phyloP scores from a whole-genome alignment of 192 early-diverging fungal genomes.

The Phycomyces nitens region DNA sequence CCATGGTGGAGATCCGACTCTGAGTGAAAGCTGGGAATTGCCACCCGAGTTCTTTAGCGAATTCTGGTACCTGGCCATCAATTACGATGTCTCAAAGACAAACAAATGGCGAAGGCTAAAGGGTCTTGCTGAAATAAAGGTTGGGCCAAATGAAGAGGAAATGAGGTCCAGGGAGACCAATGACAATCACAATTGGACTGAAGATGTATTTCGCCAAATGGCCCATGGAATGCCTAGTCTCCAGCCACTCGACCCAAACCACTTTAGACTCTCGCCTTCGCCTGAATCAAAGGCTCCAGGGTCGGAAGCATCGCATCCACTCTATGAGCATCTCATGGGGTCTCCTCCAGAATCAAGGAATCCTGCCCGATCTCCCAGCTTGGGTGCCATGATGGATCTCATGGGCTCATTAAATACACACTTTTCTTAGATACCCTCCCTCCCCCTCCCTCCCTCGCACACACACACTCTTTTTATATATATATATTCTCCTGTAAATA shows the following conservation, averaged over 20 bases:
- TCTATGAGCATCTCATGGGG: constrained; percentile 15
- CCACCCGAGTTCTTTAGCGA: constrained; percentile 28
- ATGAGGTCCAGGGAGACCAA: neutral
- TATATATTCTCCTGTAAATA: neutral
- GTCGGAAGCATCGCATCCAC: neutral
- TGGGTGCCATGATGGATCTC: constrained; percentile 13
- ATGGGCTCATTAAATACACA: constrained; percentile 8
- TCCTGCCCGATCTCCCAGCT: neutral
- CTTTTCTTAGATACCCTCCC: neutral
- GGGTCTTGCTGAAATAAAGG: constrained; percentile 27
- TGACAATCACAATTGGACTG: neutral
- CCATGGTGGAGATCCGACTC: constrained; percentile 38
- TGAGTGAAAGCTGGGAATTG: constrained; percentile 32
- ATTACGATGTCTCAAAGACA: constrained; percentile 30
- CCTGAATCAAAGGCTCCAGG: neutral
- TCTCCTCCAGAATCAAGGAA: constrained; percentile 1
- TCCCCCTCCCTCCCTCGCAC: neutral
- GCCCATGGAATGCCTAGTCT: constrained; percentile 3
- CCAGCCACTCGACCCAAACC: neutral
- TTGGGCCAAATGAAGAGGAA: neutral
- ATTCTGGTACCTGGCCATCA: constrained; percentile 29
- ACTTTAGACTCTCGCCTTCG: neutral
- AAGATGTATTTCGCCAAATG: constrained; percentile 4
- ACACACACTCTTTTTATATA: neutral
- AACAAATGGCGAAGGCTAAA: constrained; percentile 33